phyloP scores from a whole-genome alignment of 2,329 filamentous ascomycete genomes.

The Fusarium bactridioides region DNA sequence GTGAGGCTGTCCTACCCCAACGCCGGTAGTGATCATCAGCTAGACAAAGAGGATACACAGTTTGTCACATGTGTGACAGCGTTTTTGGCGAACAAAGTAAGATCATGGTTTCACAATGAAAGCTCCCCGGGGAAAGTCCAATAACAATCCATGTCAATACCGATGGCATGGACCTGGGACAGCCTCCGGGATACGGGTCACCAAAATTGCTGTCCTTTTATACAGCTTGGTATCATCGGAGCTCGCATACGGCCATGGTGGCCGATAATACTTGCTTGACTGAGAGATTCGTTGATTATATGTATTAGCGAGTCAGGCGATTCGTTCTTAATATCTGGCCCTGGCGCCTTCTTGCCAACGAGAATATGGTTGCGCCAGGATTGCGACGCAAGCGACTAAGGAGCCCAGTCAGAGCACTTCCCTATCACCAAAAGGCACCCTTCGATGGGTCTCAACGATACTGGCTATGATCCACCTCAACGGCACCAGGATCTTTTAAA shows the following conservation, averaged over 20 bases:
- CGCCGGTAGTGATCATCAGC: constrained; percentile 13
- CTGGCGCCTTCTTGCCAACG: background rate
- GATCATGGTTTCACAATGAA: constrained; percentile 20
- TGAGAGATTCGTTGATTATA: constrained; percentile 5
- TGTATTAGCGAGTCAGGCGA: constrained; percentile 2
- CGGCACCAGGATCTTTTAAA: constrained; percentile 24
- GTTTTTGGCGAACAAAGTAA: constrained; percentile 17
- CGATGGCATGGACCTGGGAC: constrained; percentile 45
- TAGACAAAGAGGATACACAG: constrained; percentile 10
- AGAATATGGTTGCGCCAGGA: constrained; percentile 13
- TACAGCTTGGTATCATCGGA: constrained; percentile 10
- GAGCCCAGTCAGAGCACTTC: constrained; percentile 18
- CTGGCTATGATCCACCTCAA: constrained; percentile 34
- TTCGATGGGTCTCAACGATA: constrained; percentile 30
- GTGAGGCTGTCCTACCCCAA: constrained; percentile 20
- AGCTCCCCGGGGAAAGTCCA: constrained; percentile 14
- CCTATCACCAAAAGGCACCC: constrained; percentile 19
- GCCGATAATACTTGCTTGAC: background rate
- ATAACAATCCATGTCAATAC: constrained; percentile 35
- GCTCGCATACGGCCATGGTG: background rate
- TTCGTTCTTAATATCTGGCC: constrained; percentile 1
- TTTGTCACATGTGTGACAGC: constrained; percentile 17
- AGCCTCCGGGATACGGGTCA: constrained; percentile 16
- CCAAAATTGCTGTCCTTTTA: constrained; percentile 13
- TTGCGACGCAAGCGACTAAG: constrained; percentile 13